These are phyloP conservation scores for Graphium sp. DNA, from an alignment of 2,329 filamentous ascomycete species.

Conservation along the genomic window DNA sequence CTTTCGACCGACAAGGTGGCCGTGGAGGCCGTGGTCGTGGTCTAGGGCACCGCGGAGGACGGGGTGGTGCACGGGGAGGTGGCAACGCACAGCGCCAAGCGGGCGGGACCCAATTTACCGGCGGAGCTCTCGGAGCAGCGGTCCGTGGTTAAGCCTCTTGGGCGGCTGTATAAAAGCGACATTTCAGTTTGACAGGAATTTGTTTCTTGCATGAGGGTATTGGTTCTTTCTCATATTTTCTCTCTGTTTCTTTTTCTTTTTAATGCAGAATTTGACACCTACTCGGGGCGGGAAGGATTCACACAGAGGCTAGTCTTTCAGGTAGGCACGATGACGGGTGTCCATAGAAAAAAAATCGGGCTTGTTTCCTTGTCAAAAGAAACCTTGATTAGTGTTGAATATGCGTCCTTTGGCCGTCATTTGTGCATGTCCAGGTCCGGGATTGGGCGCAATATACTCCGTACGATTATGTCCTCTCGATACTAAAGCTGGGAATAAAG, in stretches of 20 bases:
- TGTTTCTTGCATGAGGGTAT: not conserved
- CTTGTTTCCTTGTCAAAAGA: no score
- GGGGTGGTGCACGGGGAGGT: conserved; percentile 40
- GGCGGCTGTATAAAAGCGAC: not conserved
- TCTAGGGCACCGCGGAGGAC: conserved; percentile 21
- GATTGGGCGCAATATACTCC: no score
- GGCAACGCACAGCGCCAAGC: conserved; percentile 48
- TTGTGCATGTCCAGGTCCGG: no score
- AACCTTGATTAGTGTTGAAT: no score
- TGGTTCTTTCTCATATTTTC: not conserved
- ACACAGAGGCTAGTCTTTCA: no score
- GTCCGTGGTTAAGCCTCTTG: conserved; percentile 40
- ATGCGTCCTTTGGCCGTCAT: no score
- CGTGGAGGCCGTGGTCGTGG: conserved; percentile 49
- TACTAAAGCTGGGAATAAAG: no score
- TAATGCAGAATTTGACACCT: no score
- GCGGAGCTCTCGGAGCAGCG: conserved; percentile 58
- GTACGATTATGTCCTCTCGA: no score
- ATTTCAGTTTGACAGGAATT: not conserved
- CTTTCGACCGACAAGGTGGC: conserved; percentile 82
- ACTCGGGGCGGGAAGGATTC: no score
- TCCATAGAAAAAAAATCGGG: no score
- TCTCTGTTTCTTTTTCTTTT: conserved; percentile 1
- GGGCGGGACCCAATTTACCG: conserved; percentile 65
- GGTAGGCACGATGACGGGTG: no score